These are phyloP conservation scores for Bipolaris gigantea DNA, from an alignment of 2,329 filamentous ascomycete genomes.

Conservation along the genomic window DNA sequence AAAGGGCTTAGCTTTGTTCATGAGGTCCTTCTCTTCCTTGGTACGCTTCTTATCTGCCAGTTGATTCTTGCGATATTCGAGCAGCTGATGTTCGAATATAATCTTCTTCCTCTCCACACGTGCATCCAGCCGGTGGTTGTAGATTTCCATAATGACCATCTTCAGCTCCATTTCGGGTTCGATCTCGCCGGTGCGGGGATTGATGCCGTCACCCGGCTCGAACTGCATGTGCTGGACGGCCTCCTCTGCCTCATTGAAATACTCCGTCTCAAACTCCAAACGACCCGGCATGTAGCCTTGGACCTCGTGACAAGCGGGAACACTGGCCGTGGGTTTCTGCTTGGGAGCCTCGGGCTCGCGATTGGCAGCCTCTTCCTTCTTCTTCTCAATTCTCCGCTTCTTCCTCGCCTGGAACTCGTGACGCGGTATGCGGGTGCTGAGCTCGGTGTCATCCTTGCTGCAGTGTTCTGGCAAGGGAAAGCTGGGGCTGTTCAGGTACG, in stretches of 20 bases:
- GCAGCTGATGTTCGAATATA: constrained; percentile 89
- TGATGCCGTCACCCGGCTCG: constrained; percentile 90
- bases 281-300: constrained; percentile 98
- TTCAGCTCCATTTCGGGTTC: constrained; percentile 98
- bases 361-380: constrained; percentile 83
- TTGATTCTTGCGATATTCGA: constrained; percentile 91
- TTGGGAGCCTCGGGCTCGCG: constrained; percentile 83
- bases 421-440: constrained; percentile 79
- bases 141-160: constrained; percentile 97
- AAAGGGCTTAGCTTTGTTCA: constrained; percentile 94
- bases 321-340: constrained; percentile 92
- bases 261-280: constrained; percentile 95
- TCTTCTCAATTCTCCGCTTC: constrained; percentile 89
- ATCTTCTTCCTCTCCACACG: constrained; percentile 94
- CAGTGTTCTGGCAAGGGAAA: constrained; percentile 89
- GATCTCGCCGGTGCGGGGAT: constrained; percentile 77
- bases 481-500: constrained; percentile 77
- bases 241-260: constrained; percentile 96
- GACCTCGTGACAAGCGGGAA: constrained; percentile 95
- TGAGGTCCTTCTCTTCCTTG: constrained; percentile 88
- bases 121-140: constrained; percentile 87
- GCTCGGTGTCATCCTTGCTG: constrained; percentile 75
- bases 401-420: constrained; percentile 93
- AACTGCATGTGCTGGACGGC: constrained; percentile 98
- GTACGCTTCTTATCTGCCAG: constrained; percentile 91